Evolutionary conservation across 306 rosid genomes (phyloP), one percentile per base, ranked within the genome.

Genomic region (Geum urbanum): DNA sequence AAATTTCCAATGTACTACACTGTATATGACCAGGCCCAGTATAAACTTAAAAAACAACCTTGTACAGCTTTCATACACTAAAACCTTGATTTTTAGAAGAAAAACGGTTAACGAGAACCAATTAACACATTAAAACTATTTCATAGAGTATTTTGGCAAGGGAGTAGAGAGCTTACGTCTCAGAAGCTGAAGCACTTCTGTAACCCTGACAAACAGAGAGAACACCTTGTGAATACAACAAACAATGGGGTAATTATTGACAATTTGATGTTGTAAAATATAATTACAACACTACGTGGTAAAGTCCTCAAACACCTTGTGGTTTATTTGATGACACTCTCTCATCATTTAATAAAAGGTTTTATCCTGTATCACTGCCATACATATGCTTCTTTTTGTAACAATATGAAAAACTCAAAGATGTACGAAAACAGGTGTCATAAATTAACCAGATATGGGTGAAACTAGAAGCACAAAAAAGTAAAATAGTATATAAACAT

Each of bases 101-200:
- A 18, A 51, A 69, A 39, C 12, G 44, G 20, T 69, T 52, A 69
- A 52, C 11, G 71, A 53, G 22, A 52, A 40, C 11, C 40, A 69
- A 49, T 53, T 19, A 39, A n/a, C n/a, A n/a, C n/a, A n/a, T n/a
- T n/a, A n/a, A n/a, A n/a, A n/a, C n/a, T n/a, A n/a, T n/a, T n/a
- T n/a, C n/a, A n/a, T n/a, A n/a, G 63, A 32, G 57, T 37, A 52
- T 39, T 19, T 22, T 49, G 61, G 5, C 24, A 40, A 79, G 47
- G 44, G 49, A 65, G 8, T 35, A 74, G 11, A 79, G 50, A n/a
- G 88, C 99, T 84, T 94, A 94, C 99, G 86, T 75, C 70, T 91
- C 97, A 77, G 95, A 84, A 72, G 97, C 95, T 65, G 89, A 71
- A 76, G 88, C 81, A 79, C 73, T 91, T 86, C 97, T 77, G 87